These are phyloP conservation scores for Solidago caesia DNA, from an alignment of 129 eudicot genomes.

Conservation along the genomic window DNA sequence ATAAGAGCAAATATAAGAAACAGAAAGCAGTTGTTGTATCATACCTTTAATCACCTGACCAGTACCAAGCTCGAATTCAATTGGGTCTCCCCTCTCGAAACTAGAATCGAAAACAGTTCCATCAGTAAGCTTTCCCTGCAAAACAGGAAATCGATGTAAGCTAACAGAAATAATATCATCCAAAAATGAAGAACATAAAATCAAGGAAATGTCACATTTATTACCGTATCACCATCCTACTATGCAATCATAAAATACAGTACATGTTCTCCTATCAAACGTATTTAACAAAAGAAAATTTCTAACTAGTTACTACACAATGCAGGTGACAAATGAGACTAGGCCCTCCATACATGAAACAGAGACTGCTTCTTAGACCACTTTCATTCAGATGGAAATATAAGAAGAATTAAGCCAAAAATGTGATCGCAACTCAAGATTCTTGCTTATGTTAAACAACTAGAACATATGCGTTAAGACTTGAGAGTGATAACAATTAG, in stretches of 20 bases:
- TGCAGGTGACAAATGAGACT: background rate
- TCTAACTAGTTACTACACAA: background rate
- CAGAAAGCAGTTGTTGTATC: background rate
- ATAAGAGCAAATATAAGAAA: background rate
- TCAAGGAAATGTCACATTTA: background rate
- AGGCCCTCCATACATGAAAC: background rate
- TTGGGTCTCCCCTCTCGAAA: constrained; percentile 97
- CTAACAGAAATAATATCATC: background rate
- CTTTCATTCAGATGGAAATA: background rate
- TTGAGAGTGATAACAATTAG: background rate
- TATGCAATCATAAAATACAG: background rate
- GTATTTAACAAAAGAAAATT: background rate
- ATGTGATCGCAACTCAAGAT: background rate
- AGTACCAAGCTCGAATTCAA: constrained; percentile 87
- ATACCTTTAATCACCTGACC: constrained; percentile 97
- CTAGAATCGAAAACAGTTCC: constrained; percentile 99
- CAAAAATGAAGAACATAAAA: background rate
- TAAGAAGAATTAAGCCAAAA: background rate
- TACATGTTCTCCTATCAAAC: background rate
- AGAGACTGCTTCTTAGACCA: background rate
- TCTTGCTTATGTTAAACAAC: background rate
- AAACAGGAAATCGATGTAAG: constrained; percentile 19
- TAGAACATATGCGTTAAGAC: background rate
- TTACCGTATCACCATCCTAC: background rate
- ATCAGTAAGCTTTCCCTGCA: constrained; percentile 96